Base-by-base conservation (phyloP, 768 basidiomycete genomes). In the Leccinum truebloodii region DNA sequence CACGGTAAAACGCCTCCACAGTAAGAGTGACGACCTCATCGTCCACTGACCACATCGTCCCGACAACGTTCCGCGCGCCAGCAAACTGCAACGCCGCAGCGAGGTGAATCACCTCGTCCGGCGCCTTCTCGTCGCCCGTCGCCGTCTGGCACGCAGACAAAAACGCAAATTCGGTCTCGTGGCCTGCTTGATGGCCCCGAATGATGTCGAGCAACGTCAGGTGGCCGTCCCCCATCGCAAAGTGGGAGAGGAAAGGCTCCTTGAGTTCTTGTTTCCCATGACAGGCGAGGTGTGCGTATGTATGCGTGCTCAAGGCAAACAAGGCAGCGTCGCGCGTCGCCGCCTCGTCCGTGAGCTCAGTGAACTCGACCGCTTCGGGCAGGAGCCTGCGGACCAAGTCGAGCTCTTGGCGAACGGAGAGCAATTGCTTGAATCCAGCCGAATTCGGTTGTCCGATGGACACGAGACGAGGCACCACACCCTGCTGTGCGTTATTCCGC, bases 91-190 rank as follows among this genome's bases (percentile, higher is more conserved):
- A 51, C 3, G 67, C 72, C 6, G 75, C 72, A 6, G 71, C 67
- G 30, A 76, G 66, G 55, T 76, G 75, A 6, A 73, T 52, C 22
- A 68, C 67, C 46, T 73, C 74, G 10, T 71, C 72, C 2, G 73
- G 68, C 1, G 58, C 62, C 9, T 59, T 41, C 22, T 4, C 51
- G 24, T 73, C 67, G 3, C 73, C 70, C 16, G 57, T 63, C n/a
- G 70, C 71, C 1, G 71, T 73, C 53, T 67, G 60, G 56, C 73
- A 75, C 5, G 72, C 72, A 6, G 72, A 72, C 18, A 76, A 63
- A 51, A 73, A 75, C 10, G 67, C 73, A 57, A 73, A 68, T 46
- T 72, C 65, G 10, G 69, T 55, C 26, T 64, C 51, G 6, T 52
- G 61, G 2, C 58, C 58, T 0, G 59, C 39, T 22, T 59, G 48